A percentile compares a stretch with the other conserved stretches of the same genome.
Evolutionary conservation across 768 basidiomycete species (phyloP).

Genomic region (Mycena rosella): DNA sequence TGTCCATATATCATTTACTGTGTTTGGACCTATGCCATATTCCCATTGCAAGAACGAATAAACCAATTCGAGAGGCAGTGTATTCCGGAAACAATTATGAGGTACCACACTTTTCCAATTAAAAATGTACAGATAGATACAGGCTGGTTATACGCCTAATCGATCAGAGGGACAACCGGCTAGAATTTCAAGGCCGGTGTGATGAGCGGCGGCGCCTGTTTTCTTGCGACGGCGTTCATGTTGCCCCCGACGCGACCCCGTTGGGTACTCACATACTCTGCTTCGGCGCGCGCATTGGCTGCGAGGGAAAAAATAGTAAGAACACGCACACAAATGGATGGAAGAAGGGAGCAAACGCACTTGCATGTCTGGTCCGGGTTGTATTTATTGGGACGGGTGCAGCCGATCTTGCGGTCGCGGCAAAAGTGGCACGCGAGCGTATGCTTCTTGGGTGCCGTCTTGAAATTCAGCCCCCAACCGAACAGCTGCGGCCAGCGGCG

Average conservation of each 20-base stretch:
- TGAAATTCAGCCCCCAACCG: not conserved
- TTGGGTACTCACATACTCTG: not conserved
- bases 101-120: no score
- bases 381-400: not conserved
- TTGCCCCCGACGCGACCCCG: not conserved
- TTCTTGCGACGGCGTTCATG: not conserved
- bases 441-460: not conserved
- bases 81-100: no score
- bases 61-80: no score
- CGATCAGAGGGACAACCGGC: no score
- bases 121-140: no score
- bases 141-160: no score
- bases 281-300: constrained; percentile 10
- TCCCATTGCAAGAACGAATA: no score
- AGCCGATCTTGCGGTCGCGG: constrained; percentile 10
- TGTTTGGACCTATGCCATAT: no score
- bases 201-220: not conserved
- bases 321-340: no score
- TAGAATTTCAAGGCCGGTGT: not conserved
- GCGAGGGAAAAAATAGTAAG: not conserved
- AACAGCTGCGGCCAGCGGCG: not conserved
- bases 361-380: constrained; percentile 2
- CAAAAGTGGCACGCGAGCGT: not conserved
- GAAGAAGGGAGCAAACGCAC: not conserved
- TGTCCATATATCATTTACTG: no score